phyloP scores from a whole-genome alignment of 805 yeast species.

The Scheffersomyces spartinae region DNA sequence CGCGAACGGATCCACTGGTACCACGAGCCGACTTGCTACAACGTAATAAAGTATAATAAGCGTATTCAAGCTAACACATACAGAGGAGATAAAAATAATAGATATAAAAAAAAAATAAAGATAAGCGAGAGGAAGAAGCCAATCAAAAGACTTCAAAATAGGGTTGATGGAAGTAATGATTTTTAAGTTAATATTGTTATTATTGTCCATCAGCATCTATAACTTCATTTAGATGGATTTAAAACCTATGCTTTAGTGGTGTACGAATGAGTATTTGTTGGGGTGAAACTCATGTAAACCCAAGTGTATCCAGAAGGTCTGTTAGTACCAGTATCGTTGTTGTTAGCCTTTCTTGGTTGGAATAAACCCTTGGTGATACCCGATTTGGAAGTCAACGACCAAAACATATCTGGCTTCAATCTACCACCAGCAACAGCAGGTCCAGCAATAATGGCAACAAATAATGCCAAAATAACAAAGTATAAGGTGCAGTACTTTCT shows the following conservation, averaged over 20 bases:
- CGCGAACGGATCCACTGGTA: too few species aligned
- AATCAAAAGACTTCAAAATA: too few species aligned
- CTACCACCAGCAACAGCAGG: constrained; percentile 79
- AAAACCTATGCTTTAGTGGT: constrained; percentile 37
- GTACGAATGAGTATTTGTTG: constrained; percentile 44
- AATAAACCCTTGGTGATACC: constrained; percentile 54
- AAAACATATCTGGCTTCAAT: constrained; percentile 27
- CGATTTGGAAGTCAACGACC: constrained; percentile 18
- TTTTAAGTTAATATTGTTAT: too few species aligned
- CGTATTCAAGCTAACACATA: too few species aligned
- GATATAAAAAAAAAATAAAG: too few species aligned
- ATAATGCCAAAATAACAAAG: constrained; percentile 56
- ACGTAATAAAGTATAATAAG: too few species aligned
- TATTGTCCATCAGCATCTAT: too few species aligned
- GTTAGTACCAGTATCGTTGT: constrained; percentile 72
- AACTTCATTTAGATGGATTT: constrained; percentile 3
- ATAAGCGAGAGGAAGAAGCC: too few species aligned
- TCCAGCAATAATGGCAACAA: constrained; percentile 70
- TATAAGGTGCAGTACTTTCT: constrained; percentile 81
- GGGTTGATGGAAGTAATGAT: too few species aligned
- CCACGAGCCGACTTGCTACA: too few species aligned
- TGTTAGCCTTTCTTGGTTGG: constrained; percentile 76
- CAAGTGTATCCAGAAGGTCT: constrained; percentile 21
- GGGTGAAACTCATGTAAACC: constrained; percentile 38
- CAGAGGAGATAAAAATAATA: too few species aligned